phyloP scores from a whole-genome alignment of 257 asterid genomes.

The Solanum microdontum region DNA sequence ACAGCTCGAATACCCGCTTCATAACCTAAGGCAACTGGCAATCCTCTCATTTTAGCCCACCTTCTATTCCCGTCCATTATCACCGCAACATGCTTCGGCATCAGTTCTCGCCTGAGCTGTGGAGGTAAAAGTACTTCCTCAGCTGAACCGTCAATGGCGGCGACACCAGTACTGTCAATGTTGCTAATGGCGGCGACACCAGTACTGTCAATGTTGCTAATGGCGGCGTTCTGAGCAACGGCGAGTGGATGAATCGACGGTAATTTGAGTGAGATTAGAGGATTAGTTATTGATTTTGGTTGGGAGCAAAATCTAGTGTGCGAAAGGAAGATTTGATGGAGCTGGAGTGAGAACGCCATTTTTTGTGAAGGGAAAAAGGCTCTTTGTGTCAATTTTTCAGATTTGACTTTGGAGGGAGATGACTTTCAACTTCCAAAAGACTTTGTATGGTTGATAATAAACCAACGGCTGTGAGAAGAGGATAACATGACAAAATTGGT shows the following conservation, averaged over 20 bases:
- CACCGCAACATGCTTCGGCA: slow-evolving; percentile 39
- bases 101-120: slow-evolving; percentile 1
- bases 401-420: neutral
- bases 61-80: slow-evolving; percentile 58
- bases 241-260: neutral
- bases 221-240: neutral
- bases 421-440: neutral
- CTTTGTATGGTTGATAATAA: neutral
- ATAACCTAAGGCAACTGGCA: slow-evolving; percentile 31
- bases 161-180: neutral
- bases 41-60: slow-evolving; percentile 51
- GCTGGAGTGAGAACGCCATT: neutral
- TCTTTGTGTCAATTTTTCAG: neutral
- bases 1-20: slow-evolving; percentile 43
- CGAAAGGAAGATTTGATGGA: neutral
- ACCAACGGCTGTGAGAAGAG: neutral
- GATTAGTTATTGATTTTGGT: neutral
- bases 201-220: neutral
- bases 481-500: neutral
- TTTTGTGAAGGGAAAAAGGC: neutral
- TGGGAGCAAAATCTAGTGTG: neutral
- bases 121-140: neutral
- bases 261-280: neutral
- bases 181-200: neutral
- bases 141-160: neutral